Conservation (phyloP, 1,284 basidiomycete species). For the Rhizoctonia solani region DNA sequence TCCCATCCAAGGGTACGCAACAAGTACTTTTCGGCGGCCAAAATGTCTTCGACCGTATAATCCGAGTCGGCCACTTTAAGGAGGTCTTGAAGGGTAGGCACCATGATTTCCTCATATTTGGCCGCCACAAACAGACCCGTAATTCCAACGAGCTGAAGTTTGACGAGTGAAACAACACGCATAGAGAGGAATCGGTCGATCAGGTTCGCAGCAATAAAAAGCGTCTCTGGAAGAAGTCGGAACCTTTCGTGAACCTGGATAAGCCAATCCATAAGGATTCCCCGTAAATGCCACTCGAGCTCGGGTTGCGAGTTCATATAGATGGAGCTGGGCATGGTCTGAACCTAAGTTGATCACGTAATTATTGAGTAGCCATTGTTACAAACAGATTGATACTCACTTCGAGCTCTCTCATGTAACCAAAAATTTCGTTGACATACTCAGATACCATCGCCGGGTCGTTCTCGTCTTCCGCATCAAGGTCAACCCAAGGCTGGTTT, state of each 20-base stretch:
- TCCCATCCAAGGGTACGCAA: constrained; percentile 92
- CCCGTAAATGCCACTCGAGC: constrained; percentile 92
- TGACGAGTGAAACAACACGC: constrained; percentile 87
- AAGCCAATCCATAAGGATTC: constrained; percentile 95
- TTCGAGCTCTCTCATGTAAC: constrained; percentile 80
- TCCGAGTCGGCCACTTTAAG: constrained; percentile 86
- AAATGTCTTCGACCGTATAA: constrained; percentile 85
- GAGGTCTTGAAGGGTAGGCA: constrained; percentile 87
- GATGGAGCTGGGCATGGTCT: constrained; percentile 79
- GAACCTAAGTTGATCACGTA: constrained; percentile 51
- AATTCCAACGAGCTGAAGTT: constrained; percentile 95
- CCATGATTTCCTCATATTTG: constrained; percentile 96
- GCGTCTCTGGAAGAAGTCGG: constrained; percentile 90
- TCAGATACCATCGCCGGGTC: constrained; percentile 97
- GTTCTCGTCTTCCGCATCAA: constrained; percentile 91
- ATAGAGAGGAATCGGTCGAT: constrained; percentile 95
- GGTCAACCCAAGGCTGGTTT: constrained; percentile 62
- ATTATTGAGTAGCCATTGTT: neutral
- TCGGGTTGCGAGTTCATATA: constrained; percentile 93
- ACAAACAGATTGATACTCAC: constrained; percentile 46
- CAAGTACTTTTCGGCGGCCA: constrained; percentile 92
- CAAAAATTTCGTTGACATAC: constrained; percentile 93
- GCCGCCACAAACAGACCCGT: constrained; percentile 92
- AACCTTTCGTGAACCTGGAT: constrained; percentile 95
- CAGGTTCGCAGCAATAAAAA: constrained; percentile 93